Evolutionary conservation across 192 early-diverging fungal genomes (phyloP), one percentile per base, ranked within the genome.

Genomic region (Rhizophagus prolifer): DNA sequence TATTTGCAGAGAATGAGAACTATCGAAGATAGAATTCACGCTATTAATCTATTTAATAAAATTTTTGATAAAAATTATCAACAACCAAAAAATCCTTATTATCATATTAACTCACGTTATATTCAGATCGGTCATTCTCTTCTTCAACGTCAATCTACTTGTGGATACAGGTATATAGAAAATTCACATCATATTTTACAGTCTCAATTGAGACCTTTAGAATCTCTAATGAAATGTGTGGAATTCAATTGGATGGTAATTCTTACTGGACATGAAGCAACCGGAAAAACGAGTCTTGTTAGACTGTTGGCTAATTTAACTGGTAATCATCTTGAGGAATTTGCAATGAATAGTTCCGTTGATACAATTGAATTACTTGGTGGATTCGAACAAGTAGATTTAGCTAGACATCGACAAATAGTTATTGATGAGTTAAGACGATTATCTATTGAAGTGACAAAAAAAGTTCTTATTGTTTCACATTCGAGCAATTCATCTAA

Each of bases 351-450:
- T 82, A 89, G 92, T 44, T 90, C 92, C 13, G 93, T 98, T 21
- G 97, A 99, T 73, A 93, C 96, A 2, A 92, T 96, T 81, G 97
- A 99, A 80, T 81, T 99, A 10, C 80, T 99, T 23, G 97, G 97
- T 71, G 97, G 97, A 31, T 99, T 98, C 78, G 96, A 99, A 83
- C 97, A 99, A 81, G 91, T 95, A 12, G 96, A 98, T 82, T 70
- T 93, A 58, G 88, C 86, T 31, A 87, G 96, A 38, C 90, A 94
- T 66, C 85, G 87, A 46, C 84, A 89, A 54, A 78, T 74, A 38
- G 73, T 91, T 63, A 41, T 91, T 10, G 79, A 84, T 21, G 74
- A 74, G 4, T 78, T 92, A 23, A 79, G 77, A 25, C 69, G 83
- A 10, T 75, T 89, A 46, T 67, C 88, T 4, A 83, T 85, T 62